Percentiles rank a stretch among this genome's conserved stretches.
phyloP scores from a whole-genome alignment of 345 rosid genomes.

The Eucalyptus marginata region DNA sequence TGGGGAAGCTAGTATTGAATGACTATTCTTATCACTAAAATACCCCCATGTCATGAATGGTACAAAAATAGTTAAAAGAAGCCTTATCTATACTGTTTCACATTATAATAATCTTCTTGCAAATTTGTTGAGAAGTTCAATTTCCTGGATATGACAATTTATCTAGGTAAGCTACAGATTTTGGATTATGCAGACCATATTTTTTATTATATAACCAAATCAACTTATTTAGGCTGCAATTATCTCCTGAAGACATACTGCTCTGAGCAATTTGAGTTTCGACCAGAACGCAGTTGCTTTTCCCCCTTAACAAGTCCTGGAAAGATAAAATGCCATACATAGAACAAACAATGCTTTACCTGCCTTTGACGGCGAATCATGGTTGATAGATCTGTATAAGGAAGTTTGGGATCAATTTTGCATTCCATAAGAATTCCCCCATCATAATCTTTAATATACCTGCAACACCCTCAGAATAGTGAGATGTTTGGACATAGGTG shows the following conservation, averaged over 20 bases:
- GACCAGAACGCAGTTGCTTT: neutral
- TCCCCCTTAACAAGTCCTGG: neutral
- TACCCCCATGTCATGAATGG: neutral
- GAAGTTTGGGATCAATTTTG: conserved; percentile 95
- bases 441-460: conserved; percentile 96
- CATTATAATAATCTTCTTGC: neutral
- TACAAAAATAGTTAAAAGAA: neutral
- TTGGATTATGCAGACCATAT: neutral
- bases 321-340: neutral
- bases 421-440: conserved; percentile 99
- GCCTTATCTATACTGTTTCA: neutral
- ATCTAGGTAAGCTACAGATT: neutral
- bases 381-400: conserved; percentile 83
- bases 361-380: conserved; percentile 92
- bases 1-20: neutral
- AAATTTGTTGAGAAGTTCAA: neutral
- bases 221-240: neutral
- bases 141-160: neutral
- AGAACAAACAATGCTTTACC: conserved; percentile 13
- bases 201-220: neutral
- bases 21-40: neutral
- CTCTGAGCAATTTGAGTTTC: neutral
- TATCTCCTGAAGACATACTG: neutral
- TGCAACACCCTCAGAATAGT: neutral
- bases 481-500: neutral